Evolutionary conservation across 768 basidiomycete species (phyloP), one percentile per base, ranked within the genome.

Genomic region (Lactarius hatsudake): DNA sequence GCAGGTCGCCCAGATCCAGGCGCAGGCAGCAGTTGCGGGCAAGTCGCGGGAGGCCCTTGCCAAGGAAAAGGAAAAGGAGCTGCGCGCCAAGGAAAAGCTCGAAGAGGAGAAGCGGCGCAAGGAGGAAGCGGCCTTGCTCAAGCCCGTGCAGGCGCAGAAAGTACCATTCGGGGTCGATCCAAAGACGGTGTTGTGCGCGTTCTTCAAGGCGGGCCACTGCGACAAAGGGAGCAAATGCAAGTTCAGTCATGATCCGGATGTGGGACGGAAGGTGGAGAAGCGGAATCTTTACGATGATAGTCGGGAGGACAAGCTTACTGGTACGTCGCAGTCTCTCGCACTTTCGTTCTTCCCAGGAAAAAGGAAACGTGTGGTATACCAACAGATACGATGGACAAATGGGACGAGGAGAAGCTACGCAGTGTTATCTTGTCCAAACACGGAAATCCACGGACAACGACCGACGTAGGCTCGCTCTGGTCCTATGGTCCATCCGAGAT

Each of bases 151-250:
- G 75, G 74, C 80, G 61, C 93, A 94, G 81, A 94, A 92, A 75
- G 84, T 98, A 53, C 93, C 96, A 0, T 94, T 96, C 66, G 96
- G 96, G 28, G 94, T 95, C 56, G 96, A 98, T 78, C 96, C 96
- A 32, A 98, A 97, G 83, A 94, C 93, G 17, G 81, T 98, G 40
- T 81, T 98, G 40, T 98, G 97, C 76, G 89, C 84, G 32, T 98
- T 89, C 81, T 95, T 83, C 83, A 98, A 98, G 79, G 89, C 91
- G 15, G 96, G 96, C 4, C 83, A 79, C 59, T 99, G 96, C 75
- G 94, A 96, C 30, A 98, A 98, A 82, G 96, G 94, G 30, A 86
- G 72, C 76, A 94, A 93, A 80, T 98, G 97, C 81, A 98, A 96
- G 82, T 98, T 97, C 79, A 96, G 94, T 70, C 97, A 99, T 77